Conservation (phyloP, 1,284 basidiomycete genomes). For the Trichosporon ovoides region DNA sequence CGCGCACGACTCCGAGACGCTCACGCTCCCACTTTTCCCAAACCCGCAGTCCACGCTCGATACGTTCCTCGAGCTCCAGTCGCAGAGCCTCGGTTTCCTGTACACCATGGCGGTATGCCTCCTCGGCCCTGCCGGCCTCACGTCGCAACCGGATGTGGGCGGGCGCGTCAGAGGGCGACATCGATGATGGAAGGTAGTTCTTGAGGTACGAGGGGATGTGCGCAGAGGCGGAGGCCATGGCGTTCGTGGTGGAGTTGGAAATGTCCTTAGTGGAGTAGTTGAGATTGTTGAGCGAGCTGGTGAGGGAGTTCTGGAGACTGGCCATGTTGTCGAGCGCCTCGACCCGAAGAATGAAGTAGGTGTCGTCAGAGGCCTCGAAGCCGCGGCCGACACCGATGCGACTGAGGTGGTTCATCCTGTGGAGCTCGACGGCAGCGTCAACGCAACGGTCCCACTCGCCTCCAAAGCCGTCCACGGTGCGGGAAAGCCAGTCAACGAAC, state of each 20-base stretch:
- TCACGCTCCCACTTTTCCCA: slow-evolving; percentile 82
- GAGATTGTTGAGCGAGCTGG: slow-evolving; percentile 10
- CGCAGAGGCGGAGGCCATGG: background rate
- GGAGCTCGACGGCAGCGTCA: slow-evolving; percentile 69
- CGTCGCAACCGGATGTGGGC: slow-evolving; percentile 62
- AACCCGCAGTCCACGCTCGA: slow-evolving; percentile 71
- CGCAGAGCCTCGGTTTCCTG: slow-evolving; percentile 64
- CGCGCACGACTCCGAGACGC: slow-evolving; percentile 72
- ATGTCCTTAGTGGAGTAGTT: slow-evolving; percentile 6
- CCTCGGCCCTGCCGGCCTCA: slow-evolving; percentile 73
- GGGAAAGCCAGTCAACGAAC: slow-evolving; percentile 66
- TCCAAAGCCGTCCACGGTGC: slow-evolving; percentile 63
- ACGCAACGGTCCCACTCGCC: slow-evolving; percentile 70
- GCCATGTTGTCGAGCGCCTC: slow-evolving; percentile 27
- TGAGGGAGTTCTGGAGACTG: slow-evolving; percentile 12
- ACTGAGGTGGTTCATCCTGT: slow-evolving; percentile 66
- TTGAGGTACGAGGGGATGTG: slow-evolving; percentile 27
- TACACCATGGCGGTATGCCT: slow-evolving; percentile 66
- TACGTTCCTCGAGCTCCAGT: slow-evolving; percentile 71
- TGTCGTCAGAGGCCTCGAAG: slow-evolving; percentile 43
- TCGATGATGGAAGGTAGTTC: slow-evolving; percentile 34
- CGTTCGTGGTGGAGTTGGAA: background rate
- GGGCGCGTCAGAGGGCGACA: slow-evolving; percentile 54
- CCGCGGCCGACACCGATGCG: slow-evolving; percentile 58
- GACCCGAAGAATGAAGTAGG: slow-evolving; percentile 40